Base-by-base conservation (phyloP, 129 eudicot species). In the Arctium minus region DNA sequence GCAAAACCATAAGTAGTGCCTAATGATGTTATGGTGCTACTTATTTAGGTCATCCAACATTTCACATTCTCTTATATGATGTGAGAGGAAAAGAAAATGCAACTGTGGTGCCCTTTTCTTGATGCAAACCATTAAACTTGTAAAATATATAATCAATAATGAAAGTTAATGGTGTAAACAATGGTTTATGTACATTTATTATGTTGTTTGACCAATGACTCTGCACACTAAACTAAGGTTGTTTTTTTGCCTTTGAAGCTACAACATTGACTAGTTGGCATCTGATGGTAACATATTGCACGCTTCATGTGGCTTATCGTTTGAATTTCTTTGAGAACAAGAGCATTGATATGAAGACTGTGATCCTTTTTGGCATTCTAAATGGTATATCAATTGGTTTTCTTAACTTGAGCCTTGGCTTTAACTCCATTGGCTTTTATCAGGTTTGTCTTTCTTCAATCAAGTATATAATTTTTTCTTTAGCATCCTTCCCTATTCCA, bases 261-360 rank as follows among this genome's bases (percentile, higher is more conserved):
- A 93, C 99, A 76, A 96, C 99, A 40, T 92, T 96, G 86, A 96
- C 99, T 12, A 96, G 99, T 78, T 96, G 99, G 99, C 99, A 96
- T 85, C 87, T 96, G 60, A 85, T 96, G 97, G 99, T 96, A 60
- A 96, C 99, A 83, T 96, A 90, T 65, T 91, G 97, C 89, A 91
- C 93, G 7, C 97, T 96, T 79, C 94, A 96, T 44, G 93, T 90
- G 86, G 99, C 99, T 5, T 85, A 88, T 64, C 90, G 97, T 6
- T 84, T 96, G 30, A 90, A 93, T 71, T 96, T 93, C 81, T 96
- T 96, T 42, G 99, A 96, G 86, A 85, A 83, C 76, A 96, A 93
- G 81, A 81, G 90, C 27, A 78, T 93, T 32, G 99, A 96, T 74
- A 90, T 90, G 91, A 93, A 91, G 90, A 91, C 99, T 12, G 93